Evolutionary conservation across 257 asterid species (phyloP).

Genomic region (Phtheirospermum japonicum): DNA sequence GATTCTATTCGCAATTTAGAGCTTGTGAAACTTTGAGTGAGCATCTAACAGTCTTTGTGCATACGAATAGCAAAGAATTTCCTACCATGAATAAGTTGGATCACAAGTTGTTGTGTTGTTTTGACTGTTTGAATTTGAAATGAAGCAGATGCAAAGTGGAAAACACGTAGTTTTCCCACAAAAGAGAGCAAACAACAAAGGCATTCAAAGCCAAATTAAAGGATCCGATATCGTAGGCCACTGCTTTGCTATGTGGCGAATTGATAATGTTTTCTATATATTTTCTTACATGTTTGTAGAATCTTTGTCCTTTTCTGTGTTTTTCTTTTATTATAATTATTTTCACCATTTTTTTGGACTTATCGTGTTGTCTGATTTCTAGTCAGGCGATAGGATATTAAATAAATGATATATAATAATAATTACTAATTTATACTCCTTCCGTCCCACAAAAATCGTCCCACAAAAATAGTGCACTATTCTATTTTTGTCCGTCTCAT

Average conservation of each 20-base stretch:
- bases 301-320: conserved; percentile 2
- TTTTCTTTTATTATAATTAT: conserved; percentile 5
- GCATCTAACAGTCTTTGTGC: conserved; percentile 8
- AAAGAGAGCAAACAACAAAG: conserved; percentile 23
- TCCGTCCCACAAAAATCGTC: too few relatives aligned
- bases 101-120: conserved; percentile 2
- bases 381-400: too few relatives aligned
- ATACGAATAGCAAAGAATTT: conserved; percentile 7
- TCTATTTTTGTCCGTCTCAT: too few relatives aligned
- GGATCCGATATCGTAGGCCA: conserved; percentile 16
- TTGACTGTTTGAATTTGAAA: conserved; percentile 15
- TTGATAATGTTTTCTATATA: conserved; percentile 26
- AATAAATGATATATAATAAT: too few relatives aligned
- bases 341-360: too few relatives aligned
- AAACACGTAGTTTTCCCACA: conserved; percentile 34
- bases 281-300: conserved; percentile 6
- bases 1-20: background rate
- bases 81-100: background rate
- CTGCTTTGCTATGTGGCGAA: conserved; percentile 33
- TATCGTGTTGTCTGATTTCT: too few relatives aligned
- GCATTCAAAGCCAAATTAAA: conserved; percentile 24
- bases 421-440: too few relatives aligned
- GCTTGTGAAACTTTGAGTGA: background rate
- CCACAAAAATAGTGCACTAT: too few relatives aligned
- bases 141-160: conserved; percentile 30